Base-by-base conservation (phyloP, 331 rosid species). In the Saraca asoca region DNA sequence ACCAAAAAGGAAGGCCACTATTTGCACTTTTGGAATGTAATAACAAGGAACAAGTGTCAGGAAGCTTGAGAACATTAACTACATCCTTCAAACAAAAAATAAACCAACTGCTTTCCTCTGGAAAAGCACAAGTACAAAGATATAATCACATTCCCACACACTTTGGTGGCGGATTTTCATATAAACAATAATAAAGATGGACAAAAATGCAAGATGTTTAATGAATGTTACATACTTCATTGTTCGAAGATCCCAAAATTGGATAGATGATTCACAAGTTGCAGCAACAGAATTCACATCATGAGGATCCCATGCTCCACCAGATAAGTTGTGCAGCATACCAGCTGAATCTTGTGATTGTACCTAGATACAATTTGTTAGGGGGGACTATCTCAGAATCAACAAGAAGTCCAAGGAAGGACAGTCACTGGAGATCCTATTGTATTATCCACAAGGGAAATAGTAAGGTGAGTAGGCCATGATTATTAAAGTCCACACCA, bases 241-340 rank as follows among this genome's bases (percentile, higher is more conserved):
- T 72, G 96, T 81, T 68, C 97, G 86, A 64, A 93, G 68, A 80
- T 93, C 98, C 98, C 96, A 93, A 75, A 90, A 77, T 44, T 90
- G 97, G 78, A 90, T 65, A 16, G 89, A 80, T 24, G 98, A 93
- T 83, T 90, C 98, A 80, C 80, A 83, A 61, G 86, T 90, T 48
- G 85, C 87, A 15, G 92, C 95, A 73, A 93, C 81, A 74, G 91
- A 91, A 86, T 88, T 90, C 70, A 77, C 72, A 70, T 93, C 95
- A 80, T 93, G 98, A 2, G 98, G 98, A 83, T 93, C 97, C 97
- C 98, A 93, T 67, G 95, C 91, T 45, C 98, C 97, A 81, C 92
- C 98, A 77, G 94, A 84, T 62, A 91, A 76, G 78, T 82, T 79
- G 80, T 84, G 98, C 79, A 88, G 69, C 80, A 86, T 75, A 48